Evolutionary conservation across 176 grass and related monocot genomes (phyloP).

Genomic region (Lolium multiflorum): DNA sequence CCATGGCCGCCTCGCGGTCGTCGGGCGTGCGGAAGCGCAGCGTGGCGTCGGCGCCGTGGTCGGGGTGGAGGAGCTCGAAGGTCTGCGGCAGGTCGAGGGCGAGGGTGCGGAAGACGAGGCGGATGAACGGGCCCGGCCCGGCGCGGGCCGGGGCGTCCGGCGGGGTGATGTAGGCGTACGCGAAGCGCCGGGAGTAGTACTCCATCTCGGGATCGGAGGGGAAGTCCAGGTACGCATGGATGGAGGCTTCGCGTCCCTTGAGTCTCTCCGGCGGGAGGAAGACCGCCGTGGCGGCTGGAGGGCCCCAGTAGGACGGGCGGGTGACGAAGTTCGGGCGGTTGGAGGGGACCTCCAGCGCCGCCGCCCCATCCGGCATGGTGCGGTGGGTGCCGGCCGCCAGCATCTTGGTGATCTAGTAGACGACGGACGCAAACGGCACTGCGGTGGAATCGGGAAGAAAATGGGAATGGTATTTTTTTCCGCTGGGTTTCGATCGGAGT

Average conservation of each 20-base stretch:
- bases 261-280: neutral
- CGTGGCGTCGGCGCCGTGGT: neutral
- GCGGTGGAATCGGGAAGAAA: too few relatives aligned
- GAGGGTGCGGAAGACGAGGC: neutral
- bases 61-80: neutral
- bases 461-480: too few relatives aligned
- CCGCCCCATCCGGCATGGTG: neutral
- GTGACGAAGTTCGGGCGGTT: neutral
- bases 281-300: neutral
- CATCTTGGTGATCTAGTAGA: too few relatives aligned
- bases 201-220: neutral
- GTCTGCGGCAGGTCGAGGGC: neutral
- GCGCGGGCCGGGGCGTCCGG: neutral
- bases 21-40: neutral
- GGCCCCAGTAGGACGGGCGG: neutral
- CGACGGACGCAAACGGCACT: too few relatives aligned
- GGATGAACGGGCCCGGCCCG: neutral
- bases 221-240: neutral
- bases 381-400: too few relatives aligned
- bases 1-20: neutral
- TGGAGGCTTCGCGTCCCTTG: neutral
- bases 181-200: neutral
- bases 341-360: neutral
- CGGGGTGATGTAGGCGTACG: conserved; percentile 29
- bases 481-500: too few relatives aligned